These are phyloP conservation scores for Fusarium chuoi DNA, from an alignment of 2,329 filamentous ascomycete species.

Conservation along the genomic window DNA sequence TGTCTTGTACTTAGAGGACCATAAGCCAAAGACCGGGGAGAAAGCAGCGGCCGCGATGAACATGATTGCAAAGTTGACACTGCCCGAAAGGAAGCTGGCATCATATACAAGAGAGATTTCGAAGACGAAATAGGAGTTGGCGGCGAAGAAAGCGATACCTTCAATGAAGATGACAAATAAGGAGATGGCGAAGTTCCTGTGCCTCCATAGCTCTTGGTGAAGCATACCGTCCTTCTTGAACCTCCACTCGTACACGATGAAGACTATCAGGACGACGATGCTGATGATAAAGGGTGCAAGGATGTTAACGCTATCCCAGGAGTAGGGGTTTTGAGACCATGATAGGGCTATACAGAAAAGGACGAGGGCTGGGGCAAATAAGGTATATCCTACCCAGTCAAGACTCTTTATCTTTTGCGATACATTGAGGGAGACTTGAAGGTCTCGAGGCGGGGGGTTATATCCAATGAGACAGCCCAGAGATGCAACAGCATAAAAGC, in stretches of 20 bases:
- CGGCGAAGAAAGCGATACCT: neutral
- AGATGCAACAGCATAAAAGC: neutral
- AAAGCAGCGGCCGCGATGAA: neutral
- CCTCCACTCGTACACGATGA: neutral
- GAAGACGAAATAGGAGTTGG: neutral
- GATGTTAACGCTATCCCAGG: neutral
- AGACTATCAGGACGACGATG: neutral
- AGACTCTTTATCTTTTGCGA: neutral
- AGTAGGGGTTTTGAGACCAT: neutral
- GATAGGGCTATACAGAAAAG: neutral
- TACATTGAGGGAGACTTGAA: neutral
- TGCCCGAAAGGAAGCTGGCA: neutral
- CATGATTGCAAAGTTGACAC: neutral
- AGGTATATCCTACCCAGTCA: neutral
- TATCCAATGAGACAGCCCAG: neutral
- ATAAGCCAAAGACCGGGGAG: neutral
- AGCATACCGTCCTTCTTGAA: neutral
- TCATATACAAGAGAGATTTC: neutral
- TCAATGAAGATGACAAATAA: neutral
- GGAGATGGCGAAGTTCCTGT: neutral
- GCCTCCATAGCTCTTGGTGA: neutral
- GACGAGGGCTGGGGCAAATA: neutral
- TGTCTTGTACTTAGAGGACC: neutral
- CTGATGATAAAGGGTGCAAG: neutral
- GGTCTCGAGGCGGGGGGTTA: neutral